Conservation (phyloP, 139 green algal genomes). For the Monoraphidium neglectum region DNA sequence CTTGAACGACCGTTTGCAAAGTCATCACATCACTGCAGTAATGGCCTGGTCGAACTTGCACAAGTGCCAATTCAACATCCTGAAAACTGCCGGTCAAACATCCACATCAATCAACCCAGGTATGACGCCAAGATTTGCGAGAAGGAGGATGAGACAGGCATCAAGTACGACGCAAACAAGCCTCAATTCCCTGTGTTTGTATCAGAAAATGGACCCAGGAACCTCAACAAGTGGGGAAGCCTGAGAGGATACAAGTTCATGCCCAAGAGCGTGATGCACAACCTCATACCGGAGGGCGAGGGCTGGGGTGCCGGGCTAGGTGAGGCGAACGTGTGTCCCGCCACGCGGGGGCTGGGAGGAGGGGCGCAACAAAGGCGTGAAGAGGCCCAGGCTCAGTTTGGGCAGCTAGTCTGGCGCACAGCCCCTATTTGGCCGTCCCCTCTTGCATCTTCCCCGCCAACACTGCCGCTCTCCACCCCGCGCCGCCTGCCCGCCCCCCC, state of each 20-base stretch:
- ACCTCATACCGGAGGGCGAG: constrained; percentile 8
- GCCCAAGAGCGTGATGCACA: constrained; percentile 16
- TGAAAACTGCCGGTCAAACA: constrained; percentile 2
- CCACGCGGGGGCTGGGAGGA: neutral
- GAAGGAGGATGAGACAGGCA: constrained; percentile 8
- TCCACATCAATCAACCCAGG: constrained; percentile 26
- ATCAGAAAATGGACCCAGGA: constrained; percentile 11
- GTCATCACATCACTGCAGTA: too few relatives aligned
- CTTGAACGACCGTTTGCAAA: too few relatives aligned
- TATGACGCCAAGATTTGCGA: constrained; percentile 8
- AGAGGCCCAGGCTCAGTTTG: neutral
- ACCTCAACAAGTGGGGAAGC: constrained; percentile 19
- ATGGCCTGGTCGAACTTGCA: too few relatives aligned
- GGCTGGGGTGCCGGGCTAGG: neutral
- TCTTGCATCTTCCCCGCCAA: neutral
- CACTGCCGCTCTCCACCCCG: neutral
- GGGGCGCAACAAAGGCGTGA: neutral
- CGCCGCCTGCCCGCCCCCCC: neutral
- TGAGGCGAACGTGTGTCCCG: constrained; percentile 6
- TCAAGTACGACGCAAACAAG: neutral
- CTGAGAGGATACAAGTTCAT: constrained; percentile 26
- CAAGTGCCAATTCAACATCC: neutral
- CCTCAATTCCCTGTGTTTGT: constrained; percentile 24
- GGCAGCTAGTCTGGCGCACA: neutral
- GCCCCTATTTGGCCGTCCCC: neutral